phyloP scores from a whole-genome alignment of 148 eudicot species.

The Chenopodium album region DNA sequence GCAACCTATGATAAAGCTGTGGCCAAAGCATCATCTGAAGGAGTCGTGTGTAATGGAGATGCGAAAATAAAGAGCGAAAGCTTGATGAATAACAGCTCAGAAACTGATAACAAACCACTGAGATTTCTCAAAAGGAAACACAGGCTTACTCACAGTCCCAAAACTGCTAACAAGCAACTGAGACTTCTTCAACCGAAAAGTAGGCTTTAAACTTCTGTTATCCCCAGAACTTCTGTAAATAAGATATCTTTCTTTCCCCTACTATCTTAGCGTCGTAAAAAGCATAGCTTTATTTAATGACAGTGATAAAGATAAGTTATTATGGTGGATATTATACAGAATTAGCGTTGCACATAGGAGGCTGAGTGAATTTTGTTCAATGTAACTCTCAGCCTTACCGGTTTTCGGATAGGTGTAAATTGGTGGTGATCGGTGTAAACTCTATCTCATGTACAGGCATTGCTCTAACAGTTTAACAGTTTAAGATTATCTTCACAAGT shows the following conservation, averaged over 20 bases:
- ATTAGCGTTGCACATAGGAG: constrained; percentile 20
- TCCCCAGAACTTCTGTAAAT: constrained; percentile 30
- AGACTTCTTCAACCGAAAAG: constrained; percentile 43
- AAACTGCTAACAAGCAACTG: constrained; percentile 28
- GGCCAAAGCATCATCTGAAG: constrained; percentile 26
- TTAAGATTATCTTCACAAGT: neutral
- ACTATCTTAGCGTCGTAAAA: neutral
- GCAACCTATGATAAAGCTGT: constrained; percentile 36
- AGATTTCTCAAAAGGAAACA: constrained; percentile 44
- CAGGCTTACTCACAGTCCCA: constrained; percentile 15
- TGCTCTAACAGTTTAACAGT: neutral
- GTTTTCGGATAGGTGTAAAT: constrained; percentile 3
- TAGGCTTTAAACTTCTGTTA: constrained; percentile 20
- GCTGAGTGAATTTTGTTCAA: constrained; percentile 55
- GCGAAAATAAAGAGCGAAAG: constrained; percentile 32
- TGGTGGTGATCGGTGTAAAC: neutral
- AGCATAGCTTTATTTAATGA: neutral
- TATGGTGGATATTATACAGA: neutral
- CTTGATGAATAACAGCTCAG: constrained; percentile 20
- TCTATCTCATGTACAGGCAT: constrained; percentile 10
- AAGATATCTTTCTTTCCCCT: neutral
- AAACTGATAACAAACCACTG: constrained; percentile 28
- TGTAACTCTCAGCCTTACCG: constrained; percentile 26
- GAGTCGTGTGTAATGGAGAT: constrained; percentile 42
- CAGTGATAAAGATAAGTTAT: neutral